Conservation (phyloP, 1,284 basidiomycete species). For the Rhodotorula sp. region DNA sequence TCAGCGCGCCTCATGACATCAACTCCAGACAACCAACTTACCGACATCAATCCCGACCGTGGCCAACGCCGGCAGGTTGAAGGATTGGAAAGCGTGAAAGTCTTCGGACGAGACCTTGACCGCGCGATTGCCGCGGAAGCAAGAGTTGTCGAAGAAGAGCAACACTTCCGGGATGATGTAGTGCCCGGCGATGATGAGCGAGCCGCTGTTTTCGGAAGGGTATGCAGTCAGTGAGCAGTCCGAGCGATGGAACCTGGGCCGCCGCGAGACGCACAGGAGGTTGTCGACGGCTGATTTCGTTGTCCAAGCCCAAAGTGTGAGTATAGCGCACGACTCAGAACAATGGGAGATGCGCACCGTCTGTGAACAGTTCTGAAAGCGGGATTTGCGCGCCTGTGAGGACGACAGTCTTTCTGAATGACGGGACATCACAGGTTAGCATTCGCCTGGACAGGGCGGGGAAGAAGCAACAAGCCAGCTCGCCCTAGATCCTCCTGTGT, state of each 20-base stretch:
- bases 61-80: constrained; percentile 79
- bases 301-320: background rate
- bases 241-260: too few species aligned
- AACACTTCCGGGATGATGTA: constrained; percentile 74
- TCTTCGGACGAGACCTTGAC: constrained; percentile 80
- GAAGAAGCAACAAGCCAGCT: background rate
- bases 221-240: background rate
- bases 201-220: constrained; percentile 54
- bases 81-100: constrained; percentile 77
- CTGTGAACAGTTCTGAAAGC: constrained; percentile 49
- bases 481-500: background rate
- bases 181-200: constrained; percentile 80
- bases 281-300: constrained; percentile 66
- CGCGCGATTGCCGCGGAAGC: constrained; percentile 76
- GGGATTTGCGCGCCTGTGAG: constrained; percentile 91
- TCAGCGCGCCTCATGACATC: background rate
- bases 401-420: constrained; percentile 56
- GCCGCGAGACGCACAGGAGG: constrained; percentile 54
- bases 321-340: background rate
- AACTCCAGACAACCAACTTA: constrained; percentile 42
- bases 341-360: constrained; percentile 49
- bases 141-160: constrained; percentile 81
- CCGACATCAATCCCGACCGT: constrained; percentile 85
- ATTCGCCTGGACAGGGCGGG: background rate
- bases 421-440: constrained; percentile 43